phyloP scores from a whole-genome alignment of 768 basidiomycete species.

The Rubroboletus satanas region DNA sequence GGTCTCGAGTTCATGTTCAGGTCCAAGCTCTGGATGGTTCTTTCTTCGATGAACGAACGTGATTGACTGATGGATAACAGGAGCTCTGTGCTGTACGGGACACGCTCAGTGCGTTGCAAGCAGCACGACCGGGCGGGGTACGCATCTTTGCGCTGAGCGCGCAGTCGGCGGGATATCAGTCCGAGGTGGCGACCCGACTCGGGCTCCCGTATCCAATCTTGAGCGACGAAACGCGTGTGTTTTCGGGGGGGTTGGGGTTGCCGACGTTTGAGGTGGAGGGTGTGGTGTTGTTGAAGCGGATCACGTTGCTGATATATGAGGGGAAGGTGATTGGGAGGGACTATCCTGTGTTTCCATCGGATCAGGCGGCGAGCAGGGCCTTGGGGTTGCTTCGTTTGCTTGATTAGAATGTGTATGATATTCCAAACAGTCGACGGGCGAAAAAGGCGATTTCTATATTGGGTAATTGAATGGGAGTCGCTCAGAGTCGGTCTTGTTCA shows the following conservation, averaged over 20 bases:
- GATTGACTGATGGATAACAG: slow-evolving; percentile 1
- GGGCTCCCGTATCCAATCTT: slow-evolving; percentile 19
- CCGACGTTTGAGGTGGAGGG: slow-evolving; percentile 21
- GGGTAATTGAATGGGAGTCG: not conserved
- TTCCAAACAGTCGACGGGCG: too few species aligned
- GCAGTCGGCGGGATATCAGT: slow-evolving; percentile 16
- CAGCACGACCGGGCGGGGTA: not conserved
- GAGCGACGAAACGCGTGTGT: slow-evolving; percentile 11
- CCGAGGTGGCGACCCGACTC: slow-evolving; percentile 15
- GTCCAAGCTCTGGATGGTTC: not conserved
- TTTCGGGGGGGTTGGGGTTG: slow-evolving; percentile 12
- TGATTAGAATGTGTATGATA: not conserved
- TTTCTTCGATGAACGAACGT: not conserved
- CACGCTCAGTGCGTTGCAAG: slow-evolving; percentile 2
- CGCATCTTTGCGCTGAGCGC: slow-evolving; percentile 22
- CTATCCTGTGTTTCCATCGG: slow-evolving; percentile 23
- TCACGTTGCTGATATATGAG: slow-evolving; percentile 15
- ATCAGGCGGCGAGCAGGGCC: slow-evolving; percentile 15
- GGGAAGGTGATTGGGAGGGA: slow-evolving; percentile 13
- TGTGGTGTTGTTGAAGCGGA: slow-evolving; percentile 18
- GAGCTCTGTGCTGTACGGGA: slow-evolving; percentile 19
- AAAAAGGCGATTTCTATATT: too few species aligned
- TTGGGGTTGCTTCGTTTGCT: not conserved
- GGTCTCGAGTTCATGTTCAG: not conserved
- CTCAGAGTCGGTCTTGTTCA: too few species aligned